A percentile compares a stretch with the other conserved stretches of the same genome.
phyloP scores from a whole-genome alignment of 805 yeast species.

The Yarrowia deformans region DNA sequence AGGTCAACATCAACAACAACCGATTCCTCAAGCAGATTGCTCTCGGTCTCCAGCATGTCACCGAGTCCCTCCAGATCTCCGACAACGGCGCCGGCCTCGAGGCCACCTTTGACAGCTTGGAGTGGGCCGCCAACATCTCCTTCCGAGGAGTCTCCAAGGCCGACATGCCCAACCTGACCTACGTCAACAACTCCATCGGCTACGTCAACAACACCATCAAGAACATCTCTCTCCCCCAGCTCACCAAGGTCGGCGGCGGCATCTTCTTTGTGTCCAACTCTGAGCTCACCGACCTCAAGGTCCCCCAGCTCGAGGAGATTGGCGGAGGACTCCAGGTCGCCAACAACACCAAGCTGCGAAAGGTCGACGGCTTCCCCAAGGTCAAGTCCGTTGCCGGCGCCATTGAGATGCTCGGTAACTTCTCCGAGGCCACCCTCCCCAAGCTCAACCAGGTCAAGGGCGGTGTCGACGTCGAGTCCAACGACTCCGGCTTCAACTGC shows the following conservation, averaged over 20 bases:
- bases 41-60: constrained; percentile 73
- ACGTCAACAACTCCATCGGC: constrained; percentile 83
- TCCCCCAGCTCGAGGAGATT: constrained; percentile 71
- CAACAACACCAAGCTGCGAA: constrained; percentile 76
- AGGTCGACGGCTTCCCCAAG: constrained; percentile 75
- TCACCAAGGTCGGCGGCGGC: constrained; percentile 78
- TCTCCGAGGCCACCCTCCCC: constrained; percentile 78
- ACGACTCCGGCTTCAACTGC: constrained; percentile 80
- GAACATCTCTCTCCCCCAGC: constrained; percentile 52
- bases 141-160: constrained; percentile 81
- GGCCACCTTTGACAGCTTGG: constrained; percentile 59
- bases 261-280: constrained; percentile 77
- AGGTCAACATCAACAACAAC: constrained; percentile 86
- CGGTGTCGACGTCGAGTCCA: constrained; percentile 83
- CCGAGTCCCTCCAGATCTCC: constrained; percentile 77
- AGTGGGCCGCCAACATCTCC: constrained; percentile 87
- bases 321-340: constrained; percentile 95
- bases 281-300: constrained; percentile 70
- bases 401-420: constrained; percentile 77
- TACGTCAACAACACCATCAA: constrained; percentile 72
- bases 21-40: constrained; percentile 68
- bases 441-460: constrained; percentile 82
- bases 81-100: constrained; percentile 84
- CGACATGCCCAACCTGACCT: constrained; percentile 69
- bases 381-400: constrained; percentile 88